phyloP scores from a whole-genome alignment of 306 rosid genomes.

The Cercis canadensis region DNA sequence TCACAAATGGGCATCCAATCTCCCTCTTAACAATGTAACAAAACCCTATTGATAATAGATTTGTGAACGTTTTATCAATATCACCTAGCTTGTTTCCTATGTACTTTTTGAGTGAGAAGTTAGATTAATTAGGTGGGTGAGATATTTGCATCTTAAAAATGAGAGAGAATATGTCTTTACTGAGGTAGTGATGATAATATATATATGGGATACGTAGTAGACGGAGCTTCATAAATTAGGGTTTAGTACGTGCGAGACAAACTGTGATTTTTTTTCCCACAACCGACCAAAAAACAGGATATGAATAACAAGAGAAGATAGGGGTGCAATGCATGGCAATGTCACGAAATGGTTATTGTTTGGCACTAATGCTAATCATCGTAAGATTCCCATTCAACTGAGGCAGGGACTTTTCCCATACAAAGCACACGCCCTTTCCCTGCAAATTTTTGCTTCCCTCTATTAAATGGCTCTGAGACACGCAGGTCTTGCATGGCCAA shows the following conservation, averaged over 20 bases:
- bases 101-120: not conserved
- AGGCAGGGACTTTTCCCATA: not conserved
- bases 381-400: slow-evolving; percentile 29
- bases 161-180: not conserved
- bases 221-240: not conserved
- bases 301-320: too few species aligned
- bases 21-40: not conserved
- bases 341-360: too few species aligned
- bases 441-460: slow-evolving; percentile 33
- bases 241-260: not conserved
- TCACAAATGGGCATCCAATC: not conserved
- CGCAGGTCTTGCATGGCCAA: slow-evolving; percentile 51
- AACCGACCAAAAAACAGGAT: too few species aligned
- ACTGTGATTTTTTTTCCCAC: too few species aligned
- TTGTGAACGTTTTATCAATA: not conserved
- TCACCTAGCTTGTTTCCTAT: not conserved
- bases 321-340: too few species aligned
- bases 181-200: too few species aligned
- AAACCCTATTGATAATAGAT: not conserved
- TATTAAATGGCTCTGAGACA: slow-evolving; percentile 47
- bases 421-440: slow-evolving; percentile 34
- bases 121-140: not conserved
- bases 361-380: not conserved
- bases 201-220: too few species aligned
- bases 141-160: slow-evolving; percentile 3